These are phyloP conservation scores for Fomitiporia mediterranea DNA, from an alignment of 1,284 basidiomycete species.

Conservation along the genomic window DNA sequence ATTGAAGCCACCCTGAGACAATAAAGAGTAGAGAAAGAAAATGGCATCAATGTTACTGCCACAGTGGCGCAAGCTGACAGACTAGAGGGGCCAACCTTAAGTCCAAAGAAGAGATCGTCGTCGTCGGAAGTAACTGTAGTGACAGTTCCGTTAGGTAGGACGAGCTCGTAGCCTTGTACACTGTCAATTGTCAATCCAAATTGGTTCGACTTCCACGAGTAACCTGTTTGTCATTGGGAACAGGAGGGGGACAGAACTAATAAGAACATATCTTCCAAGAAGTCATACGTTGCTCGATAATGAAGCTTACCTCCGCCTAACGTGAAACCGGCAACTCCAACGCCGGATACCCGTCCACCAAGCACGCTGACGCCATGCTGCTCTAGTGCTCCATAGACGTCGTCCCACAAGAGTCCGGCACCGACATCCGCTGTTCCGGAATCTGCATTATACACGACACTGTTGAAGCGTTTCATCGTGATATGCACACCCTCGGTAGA, in stretches of 20 bases:
- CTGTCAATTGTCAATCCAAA: constrained; percentile 48
- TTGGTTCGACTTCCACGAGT: constrained; percentile 51
- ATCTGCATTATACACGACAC: constrained; percentile 38
- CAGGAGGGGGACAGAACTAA: not conserved
- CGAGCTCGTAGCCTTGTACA: constrained; percentile 42
- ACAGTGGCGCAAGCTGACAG: not conserved
- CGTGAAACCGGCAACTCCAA: constrained; percentile 51
- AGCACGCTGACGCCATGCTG: constrained; percentile 43
- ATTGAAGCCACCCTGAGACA: constrained; percentile 49
- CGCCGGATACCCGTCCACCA: constrained; percentile 48
- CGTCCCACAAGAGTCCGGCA: constrained; percentile 52
- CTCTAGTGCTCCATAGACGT: constrained; percentile 47
- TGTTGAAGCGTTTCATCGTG: constrained; percentile 45
- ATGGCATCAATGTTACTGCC: not conserved
- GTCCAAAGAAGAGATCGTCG: constrained; percentile 42
- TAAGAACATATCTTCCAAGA: constrained; percentile 9
- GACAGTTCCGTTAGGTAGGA: constrained; percentile 43
- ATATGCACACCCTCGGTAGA: constrained; percentile 55
- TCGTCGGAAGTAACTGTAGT: constrained; percentile 35
- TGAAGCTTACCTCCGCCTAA: constrained; percentile 49
- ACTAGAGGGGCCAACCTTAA: constrained; percentile 32
- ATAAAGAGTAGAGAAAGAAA: not conserved
- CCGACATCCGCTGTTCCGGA: constrained; percentile 43
- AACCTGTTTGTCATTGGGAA: constrained; percentile 34
- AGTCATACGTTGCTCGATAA: not conserved